Conservation (phyloP, 2,329 filamentous ascomycete genomes). For the Penicillium sp. region DNA sequence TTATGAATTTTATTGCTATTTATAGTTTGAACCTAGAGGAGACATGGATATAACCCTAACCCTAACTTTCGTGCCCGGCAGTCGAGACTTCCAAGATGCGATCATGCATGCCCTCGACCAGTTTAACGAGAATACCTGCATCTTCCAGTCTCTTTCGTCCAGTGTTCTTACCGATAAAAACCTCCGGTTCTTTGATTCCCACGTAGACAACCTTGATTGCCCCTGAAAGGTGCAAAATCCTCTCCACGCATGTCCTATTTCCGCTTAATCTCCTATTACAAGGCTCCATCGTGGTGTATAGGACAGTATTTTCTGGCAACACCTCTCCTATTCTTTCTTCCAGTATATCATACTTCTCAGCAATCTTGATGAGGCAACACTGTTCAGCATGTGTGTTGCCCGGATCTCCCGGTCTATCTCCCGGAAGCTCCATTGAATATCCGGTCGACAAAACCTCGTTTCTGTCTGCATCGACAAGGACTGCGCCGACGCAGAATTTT, state of each 20-base stretch:
- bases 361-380: constrained; percentile 44
- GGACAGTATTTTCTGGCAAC: constrained; percentile 36
- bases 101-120: neutral
- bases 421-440: constrained; percentile 39
- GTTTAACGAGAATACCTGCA: neutral
- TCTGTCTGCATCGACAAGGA: constrained; percentile 37
- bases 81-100: neutral
- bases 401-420: constrained; percentile 34
- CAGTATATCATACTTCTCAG: constrained; percentile 31
- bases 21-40: no score
- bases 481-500: constrained; percentile 44
- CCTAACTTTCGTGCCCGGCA: neutral
- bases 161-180: constrained; percentile 33
- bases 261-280: constrained; percentile 42
- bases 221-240: constrained; percentile 31
- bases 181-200: constrained; percentile 36
- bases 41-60: no score
- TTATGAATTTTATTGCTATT: no score
- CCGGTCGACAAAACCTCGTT: constrained; percentile 40
- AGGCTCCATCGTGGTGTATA: constrained; percentile 48
- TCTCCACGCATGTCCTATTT: constrained; percentile 35
- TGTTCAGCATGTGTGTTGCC: constrained; percentile 37
- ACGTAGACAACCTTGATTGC: constrained; percentile 38
- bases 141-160: constrained; percentile 17
- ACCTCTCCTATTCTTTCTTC: constrained; percentile 36